phyloP scores from a whole-genome alignment of 2,329 filamentous ascomycete genomes.

The Curvularia verruculosa region DNA sequence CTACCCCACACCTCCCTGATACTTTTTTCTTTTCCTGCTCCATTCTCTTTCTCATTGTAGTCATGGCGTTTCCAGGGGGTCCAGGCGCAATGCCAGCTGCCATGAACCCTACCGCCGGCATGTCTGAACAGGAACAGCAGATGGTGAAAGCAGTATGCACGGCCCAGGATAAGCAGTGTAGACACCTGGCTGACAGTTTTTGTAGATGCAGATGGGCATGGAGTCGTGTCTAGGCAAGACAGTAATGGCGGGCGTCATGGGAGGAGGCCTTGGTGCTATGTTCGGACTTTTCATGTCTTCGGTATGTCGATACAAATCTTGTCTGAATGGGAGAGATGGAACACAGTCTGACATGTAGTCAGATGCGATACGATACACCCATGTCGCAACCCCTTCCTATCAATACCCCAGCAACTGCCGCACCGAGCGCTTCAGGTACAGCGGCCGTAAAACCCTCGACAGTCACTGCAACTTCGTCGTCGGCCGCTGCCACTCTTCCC shows the following conservation, averaged over 20 bases:
- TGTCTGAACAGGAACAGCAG: slow-evolving; percentile 54
- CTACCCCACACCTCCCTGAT: not conserved
- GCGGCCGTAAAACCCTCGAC: slow-evolving; percentile 15
- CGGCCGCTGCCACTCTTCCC: slow-evolving; percentile 67
- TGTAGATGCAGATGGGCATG: slow-evolving; percentile 84
- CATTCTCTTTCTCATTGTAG: not conserved
- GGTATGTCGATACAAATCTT: slow-evolving; percentile 60
- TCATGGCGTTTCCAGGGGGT: slow-evolving; percentile 43
- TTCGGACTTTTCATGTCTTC: slow-evolving; percentile 99
- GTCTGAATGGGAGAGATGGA: not conserved
- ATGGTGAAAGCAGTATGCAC: slow-evolving; percentile 55
- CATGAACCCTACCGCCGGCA: slow-evolving; percentile 46
- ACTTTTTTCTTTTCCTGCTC: not conserved
- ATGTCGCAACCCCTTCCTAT: slow-evolving; percentile 59
- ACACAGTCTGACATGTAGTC: slow-evolving; percentile 6
- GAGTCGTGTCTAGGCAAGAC: slow-evolving; percentile 92
- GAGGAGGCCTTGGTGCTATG: slow-evolving; percentile 89
- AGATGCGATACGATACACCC: slow-evolving; percentile 99
- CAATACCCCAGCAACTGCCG: slow-evolving; percentile 52
- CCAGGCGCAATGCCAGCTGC: slow-evolving; percentile 31
- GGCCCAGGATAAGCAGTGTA: not conserved
- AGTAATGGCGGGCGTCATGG: slow-evolving; percentile 87
- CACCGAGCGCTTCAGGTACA: slow-evolving; percentile 35
- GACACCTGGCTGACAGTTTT: not conserved
- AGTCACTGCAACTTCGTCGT: slow-evolving; percentile 51